phyloP scores from a whole-genome alignment of 1,139 yeast species.

The Hansenula anomala region DNA sequence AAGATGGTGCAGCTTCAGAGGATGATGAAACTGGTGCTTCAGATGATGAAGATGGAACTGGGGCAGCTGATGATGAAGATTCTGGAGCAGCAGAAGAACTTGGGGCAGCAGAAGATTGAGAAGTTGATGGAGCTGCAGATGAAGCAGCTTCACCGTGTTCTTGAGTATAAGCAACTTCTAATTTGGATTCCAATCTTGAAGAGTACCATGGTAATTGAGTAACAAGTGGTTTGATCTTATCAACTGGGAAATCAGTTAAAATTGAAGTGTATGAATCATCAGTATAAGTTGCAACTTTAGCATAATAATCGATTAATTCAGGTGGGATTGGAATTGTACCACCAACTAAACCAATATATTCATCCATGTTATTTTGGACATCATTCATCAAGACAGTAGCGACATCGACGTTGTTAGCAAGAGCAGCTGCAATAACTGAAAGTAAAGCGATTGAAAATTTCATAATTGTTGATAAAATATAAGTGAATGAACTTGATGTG shows the following conservation, averaged over 20 bases:
- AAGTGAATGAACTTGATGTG: no score
- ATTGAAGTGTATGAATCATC: constrained; percentile 34
- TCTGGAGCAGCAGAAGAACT: constrained; percentile 9
- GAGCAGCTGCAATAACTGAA: background rate
- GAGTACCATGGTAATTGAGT: constrained; percentile 37
- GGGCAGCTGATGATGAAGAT: no score
- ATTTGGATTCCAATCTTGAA: constrained; percentile 24
- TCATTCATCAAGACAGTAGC: background rate
- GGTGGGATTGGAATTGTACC: background rate
- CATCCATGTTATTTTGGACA: background rate
- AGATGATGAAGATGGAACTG: background rate
- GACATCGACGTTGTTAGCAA: background rate
- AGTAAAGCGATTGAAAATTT: background rate
- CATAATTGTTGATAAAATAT: background rate
- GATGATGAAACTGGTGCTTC: background rate
- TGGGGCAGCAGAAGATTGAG: constrained; percentile 17
- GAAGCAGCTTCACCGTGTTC: constrained; percentile 11
- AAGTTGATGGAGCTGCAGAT: constrained; percentile 18
- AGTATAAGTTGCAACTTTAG: constrained; percentile 29
- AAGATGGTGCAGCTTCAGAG: background rate
- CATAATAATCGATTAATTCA: constrained; percentile 18
- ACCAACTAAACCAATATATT: background rate
- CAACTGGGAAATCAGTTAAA: constrained; percentile 18
- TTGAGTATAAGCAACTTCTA: background rate
- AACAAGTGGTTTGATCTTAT: constrained; percentile 25